Percentiles rank a stretch among this genome's conserved stretches.
Conservation (phyloP, 805 yeast genomes). For the Jamesozyma lodderae region DNA sequence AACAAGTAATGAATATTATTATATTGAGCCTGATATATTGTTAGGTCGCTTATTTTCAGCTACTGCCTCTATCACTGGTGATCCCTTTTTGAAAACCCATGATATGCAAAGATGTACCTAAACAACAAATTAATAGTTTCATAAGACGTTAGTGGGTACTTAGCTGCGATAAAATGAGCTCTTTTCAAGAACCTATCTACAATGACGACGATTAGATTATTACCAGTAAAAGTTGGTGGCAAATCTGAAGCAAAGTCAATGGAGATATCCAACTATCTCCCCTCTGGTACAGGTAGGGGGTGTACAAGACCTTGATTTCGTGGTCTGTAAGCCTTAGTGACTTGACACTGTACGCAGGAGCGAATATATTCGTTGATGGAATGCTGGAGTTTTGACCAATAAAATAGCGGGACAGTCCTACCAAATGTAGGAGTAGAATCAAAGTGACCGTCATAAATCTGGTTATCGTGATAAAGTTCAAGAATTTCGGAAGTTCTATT, state of each 20-base stretch:
- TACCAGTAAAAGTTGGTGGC: constrained; percentile 2
- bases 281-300: constrained; percentile 9
- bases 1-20: too few relatives aligned
- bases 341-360: constrained; percentile 7
- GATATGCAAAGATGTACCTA: constrained; percentile 9
- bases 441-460: constrained; percentile 8
- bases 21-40: too few relatives aligned
- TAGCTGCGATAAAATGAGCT: constrained; percentile 8
- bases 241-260: constrained; percentile 13
- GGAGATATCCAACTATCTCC: constrained; percentile 14
- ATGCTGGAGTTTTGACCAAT: constrained; percentile 5
- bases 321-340: constrained; percentile 2
- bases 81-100: constrained; percentile 11
- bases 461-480: constrained; percentile 3
- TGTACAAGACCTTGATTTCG: constrained; percentile 5
- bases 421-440: constrained; percentile 5
- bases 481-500: neutral
- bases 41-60: too few relatives aligned
- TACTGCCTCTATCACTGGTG: too few relatives aligned
- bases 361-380: constrained; percentile 2
- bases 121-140: constrained; percentile 8
- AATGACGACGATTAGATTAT: constrained; percentile 10
- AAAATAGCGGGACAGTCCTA: constrained; percentile 3
- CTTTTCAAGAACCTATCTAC: constrained; percentile 12
- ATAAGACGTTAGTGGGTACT: constrained; percentile 6